A percentile compares a stretch with the other conserved stretches of the same genome.
Conservation (phyloP, 345 rosid species). For the Murraya paniculata region DNA sequence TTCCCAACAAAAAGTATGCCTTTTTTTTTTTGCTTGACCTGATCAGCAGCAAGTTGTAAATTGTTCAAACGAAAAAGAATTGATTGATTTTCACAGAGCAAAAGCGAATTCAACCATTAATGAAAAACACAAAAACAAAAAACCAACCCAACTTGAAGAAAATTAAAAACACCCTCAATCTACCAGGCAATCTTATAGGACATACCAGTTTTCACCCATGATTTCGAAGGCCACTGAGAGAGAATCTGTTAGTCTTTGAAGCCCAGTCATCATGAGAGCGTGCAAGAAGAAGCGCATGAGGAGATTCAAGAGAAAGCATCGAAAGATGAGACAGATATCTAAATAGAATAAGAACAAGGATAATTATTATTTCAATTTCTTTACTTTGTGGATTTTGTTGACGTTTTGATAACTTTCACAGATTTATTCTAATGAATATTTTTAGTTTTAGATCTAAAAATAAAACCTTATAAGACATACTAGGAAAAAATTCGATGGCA, state of each 20-base stretch:
- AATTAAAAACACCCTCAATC: no score
- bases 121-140: no score
- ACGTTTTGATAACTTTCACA: neutral
- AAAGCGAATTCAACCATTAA: no score
- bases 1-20: no score
- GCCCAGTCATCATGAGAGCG: neutral
- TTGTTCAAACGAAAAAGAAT: no score
- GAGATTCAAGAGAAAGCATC: slow-evolving; percentile 36
- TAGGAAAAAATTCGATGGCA: no score
- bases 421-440: slow-evolving; percentile 9
- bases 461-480: no score
- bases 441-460: neutral
- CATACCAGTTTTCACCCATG: neutral
- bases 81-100: no score
- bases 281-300: slow-evolving; percentile 45
- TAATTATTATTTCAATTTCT: neutral
- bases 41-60: no score
- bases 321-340: slow-evolving; percentile 42
- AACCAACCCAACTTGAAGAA: no score
- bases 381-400: slow-evolving; percentile 8
- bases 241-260: neutral
- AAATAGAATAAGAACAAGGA: slow-evolving; percentile 33
- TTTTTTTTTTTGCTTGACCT: no score
- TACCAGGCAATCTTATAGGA: no score
- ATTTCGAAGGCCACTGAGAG: slow-evolving; percentile 1